phyloP scores from a whole-genome alignment of 1,284 basidiomycete genomes.

The Megacollybia platyphylla region DNA sequence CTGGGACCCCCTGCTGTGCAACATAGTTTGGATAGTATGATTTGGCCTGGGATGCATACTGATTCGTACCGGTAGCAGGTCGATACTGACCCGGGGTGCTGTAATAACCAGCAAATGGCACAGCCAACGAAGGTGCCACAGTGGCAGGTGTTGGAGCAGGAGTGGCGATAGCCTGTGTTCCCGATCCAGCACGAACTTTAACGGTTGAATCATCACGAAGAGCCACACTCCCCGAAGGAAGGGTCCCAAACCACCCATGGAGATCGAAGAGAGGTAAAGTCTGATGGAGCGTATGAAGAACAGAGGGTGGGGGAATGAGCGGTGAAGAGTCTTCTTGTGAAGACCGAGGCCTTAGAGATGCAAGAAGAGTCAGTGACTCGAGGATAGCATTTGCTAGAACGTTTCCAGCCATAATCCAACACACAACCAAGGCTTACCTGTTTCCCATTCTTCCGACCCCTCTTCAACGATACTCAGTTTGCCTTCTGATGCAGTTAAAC shows the following conservation, averaged over 20 bases:
- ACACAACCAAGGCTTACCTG: conserved; percentile 33
- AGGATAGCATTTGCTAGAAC: conserved; percentile 55
- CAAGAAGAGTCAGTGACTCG: conserved; percentile 52
- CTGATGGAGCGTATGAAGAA: conserved; percentile 54
- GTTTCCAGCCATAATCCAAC: conserved; percentile 7
- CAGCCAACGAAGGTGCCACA: conserved; percentile 13
- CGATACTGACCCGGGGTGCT: conserved; percentile 15
- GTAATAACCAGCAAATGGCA: conserved; percentile 17
- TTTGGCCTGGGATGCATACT: conserved; percentile 8
- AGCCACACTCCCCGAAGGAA: conserved; percentile 45
- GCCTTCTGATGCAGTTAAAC: conserved; percentile 33
- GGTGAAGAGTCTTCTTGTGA: conserved; percentile 24
- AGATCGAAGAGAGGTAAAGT: conserved; percentile 48
- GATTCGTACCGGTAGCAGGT: conserved; percentile 10
- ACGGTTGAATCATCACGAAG: conserved; percentile 65
- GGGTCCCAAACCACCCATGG: conserved; percentile 63
- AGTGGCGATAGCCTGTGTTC: conserved; percentile 17
- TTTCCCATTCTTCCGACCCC: conserved; percentile 68
- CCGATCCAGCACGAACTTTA: conserved; percentile 35
- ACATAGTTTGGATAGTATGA: conserved; percentile 1
- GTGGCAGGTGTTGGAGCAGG: conserved; percentile 12
- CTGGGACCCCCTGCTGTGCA: conserved; percentile 8
- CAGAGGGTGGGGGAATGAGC: conserved; percentile 44
- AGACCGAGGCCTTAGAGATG: conserved; percentile 56
- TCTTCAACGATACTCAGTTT: conserved; percentile 35